These are phyloP conservation scores for Fragilaria radians DNA, from an alignment of 108 stramenopile species.

Conservation along the genomic window DNA sequence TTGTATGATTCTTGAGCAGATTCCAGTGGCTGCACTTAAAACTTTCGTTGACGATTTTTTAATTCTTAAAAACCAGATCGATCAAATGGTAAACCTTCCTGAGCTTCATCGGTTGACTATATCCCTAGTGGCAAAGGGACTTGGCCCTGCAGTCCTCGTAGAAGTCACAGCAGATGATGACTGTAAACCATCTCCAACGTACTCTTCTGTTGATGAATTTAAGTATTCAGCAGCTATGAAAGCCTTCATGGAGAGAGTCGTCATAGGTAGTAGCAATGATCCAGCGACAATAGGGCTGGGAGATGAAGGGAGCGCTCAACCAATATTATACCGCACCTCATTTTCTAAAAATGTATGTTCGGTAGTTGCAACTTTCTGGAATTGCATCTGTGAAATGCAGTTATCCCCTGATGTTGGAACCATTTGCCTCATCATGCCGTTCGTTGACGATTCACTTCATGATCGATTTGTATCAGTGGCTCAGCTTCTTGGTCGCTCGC, in stretches of 20 bases:
- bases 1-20: slow-evolving; percentile 64
- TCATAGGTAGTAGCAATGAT: slow-evolving; percentile 35
- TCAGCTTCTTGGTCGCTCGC: slow-evolving; percentile 49
- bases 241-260: slow-evolving; percentile 51
- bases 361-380: slow-evolving; percentile 70
- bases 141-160: slow-evolving; percentile 68
- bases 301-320: slow-evolving; percentile 31
- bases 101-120: slow-evolving; percentile 60
- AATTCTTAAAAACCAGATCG: slow-evolving; percentile 41
- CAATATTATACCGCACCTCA: slow-evolving; percentile 47
- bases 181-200: slow-evolving; percentile 19
- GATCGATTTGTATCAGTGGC: slow-evolving; percentile 58
- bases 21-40: slow-evolving; percentile 47
- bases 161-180: slow-evolving; percentile 38
- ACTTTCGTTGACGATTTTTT: slow-evolving; percentile 67
- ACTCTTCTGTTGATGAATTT: slow-evolving; percentile 17
- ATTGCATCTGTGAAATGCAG: slow-evolving; percentile 61
- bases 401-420: slow-evolving; percentile 18
- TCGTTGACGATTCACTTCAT: slow-evolving; percentile 28
- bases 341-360: slow-evolving; percentile 32
- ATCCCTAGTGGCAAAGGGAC: slow-evolving; percentile 60
- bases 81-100: slow-evolving; percentile 46
- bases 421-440: slow-evolving; percentile 49
- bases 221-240: slow-evolving; percentile 47
- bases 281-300: slow-evolving; percentile 36